Percentiles rank a stretch among this genome's conserved stretches.
Conservation (phyloP, 768 basidiomycete genomes). For the Rhizopogon roseolus region DNA sequence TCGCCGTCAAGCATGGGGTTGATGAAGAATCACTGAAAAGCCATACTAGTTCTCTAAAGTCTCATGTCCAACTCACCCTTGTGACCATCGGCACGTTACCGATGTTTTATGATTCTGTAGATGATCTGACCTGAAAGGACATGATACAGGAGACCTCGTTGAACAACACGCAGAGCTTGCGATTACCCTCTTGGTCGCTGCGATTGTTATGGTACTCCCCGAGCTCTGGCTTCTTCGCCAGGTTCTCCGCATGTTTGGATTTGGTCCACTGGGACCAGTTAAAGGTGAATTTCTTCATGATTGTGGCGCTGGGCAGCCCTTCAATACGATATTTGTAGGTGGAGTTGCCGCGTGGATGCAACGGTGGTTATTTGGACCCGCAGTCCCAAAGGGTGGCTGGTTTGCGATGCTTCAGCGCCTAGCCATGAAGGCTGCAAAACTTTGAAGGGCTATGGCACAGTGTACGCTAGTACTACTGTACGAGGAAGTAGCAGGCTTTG, state of each 20-base stretch:
- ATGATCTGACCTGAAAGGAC: not conserved
- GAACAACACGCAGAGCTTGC: constrained; percentile 32
- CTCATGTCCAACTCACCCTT: constrained; percentile 15
- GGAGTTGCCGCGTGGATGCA: not conserved
- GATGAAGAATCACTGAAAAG: constrained; percentile 17
- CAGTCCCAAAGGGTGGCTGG: not conserved
- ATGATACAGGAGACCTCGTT: constrained; percentile 26
- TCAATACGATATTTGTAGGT: not conserved
- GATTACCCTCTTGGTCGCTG: constrained; percentile 14
- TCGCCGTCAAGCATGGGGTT: constrained; percentile 17
- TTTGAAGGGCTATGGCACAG: no score
- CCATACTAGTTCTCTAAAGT: constrained; percentile 20
- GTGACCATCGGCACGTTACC: constrained; percentile 17
- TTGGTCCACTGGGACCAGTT: constrained; percentile 26
- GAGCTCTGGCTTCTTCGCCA: constrained; percentile 24
- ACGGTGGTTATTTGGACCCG: not conserved
- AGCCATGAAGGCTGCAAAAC: no score
- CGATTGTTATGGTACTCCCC: constrained; percentile 22
- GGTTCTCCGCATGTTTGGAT: constrained; percentile 29
- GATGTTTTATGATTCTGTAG: not conserved
- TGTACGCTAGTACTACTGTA: no score
- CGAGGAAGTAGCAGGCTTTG: no score
- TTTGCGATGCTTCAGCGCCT: not conserved
- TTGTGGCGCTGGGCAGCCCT: not conserved
- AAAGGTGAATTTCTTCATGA: constrained; percentile 20